phyloP scores from a whole-genome alignment of 805 yeast genomes.

The Kazachstania bromeliacearum region DNA sequence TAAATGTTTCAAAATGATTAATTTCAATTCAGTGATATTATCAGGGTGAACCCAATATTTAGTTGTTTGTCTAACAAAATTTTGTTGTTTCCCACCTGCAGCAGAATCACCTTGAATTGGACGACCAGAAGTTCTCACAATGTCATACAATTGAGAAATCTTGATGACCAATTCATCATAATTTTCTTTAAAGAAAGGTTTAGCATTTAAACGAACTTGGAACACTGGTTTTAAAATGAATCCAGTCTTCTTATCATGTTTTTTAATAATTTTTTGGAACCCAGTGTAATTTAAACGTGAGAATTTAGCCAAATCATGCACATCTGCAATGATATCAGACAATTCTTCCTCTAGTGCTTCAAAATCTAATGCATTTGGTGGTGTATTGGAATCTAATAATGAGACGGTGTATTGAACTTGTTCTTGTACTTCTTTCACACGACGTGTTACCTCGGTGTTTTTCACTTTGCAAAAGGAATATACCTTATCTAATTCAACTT shows the following conservation, averaged over 20 bases:
- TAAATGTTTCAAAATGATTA: conserved; percentile 83
- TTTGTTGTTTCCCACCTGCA: conserved; percentile 98
- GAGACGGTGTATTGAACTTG: conserved; percentile 60
- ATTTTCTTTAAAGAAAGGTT: conserved; percentile 93
- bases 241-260: conserved; percentile 85
- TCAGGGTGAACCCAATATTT: conserved; percentile 99
- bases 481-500: conserved; percentile 83
- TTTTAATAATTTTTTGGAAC: conserved; percentile 90
- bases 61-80: conserved; percentile 96
- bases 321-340: conserved; percentile 89
- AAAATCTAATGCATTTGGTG: conserved; percentile 57
- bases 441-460: conserved; percentile 71
- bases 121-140: conserved; percentile 92
- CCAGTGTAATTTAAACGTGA: conserved; percentile 93
- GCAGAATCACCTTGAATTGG: conserved; percentile 91
- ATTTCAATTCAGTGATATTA: conserved; percentile 90
- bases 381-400: conserved; percentile 39
- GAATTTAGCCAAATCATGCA: conserved; percentile 91
- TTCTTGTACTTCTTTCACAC: conserved; percentile 73
- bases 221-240: conserved; percentile 83
- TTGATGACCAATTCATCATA: conserved; percentile 84
- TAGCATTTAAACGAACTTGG: conserved; percentile 84
- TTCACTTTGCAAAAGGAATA: conserved; percentile 85
- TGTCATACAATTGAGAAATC: conserved; percentile 78
- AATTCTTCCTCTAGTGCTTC: conserved; percentile 67